Evolutionary conservation across 1,139 yeast genomes (phyloP), one percentile per base, ranked within the genome.

Genomic region (Suhomyces chickasaworum): DNA sequence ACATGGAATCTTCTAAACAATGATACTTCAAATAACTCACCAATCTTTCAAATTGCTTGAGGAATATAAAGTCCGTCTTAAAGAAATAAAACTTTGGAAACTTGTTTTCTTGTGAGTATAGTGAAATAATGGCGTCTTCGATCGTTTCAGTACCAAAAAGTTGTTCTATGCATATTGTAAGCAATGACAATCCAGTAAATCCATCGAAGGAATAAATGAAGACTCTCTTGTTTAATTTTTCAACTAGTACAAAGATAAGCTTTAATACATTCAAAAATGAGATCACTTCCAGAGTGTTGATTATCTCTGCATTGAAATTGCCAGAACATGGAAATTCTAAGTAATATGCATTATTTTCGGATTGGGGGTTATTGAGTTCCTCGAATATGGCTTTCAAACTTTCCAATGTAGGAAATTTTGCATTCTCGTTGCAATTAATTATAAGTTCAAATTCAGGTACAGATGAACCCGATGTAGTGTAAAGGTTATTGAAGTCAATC

Each of bases 161-260:
- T 32, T 55, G 58, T 31, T 50, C 47, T 25, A 53, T 34, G 20
- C 55, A 54, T 35, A 71, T 60, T 3, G 65, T 52, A 34, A 72
- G 54, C 29, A 71, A 50, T 4, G 74, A 64, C 32, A 68, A 58
- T 1, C 76, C 76, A 12, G 78, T 71, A 49, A 69, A 73, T 0
- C 78, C 77, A 52, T 73, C 78, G 49, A 64, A 66, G 2, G 68
- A 68, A 47, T 68, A 71, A 4, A 71, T 54, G 45, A 71, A 69
- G 2, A 69, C 60, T 29, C 66, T 59, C 42, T 58, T 47, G 38
- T 61, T 58, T 39, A 45, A 41, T 41, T 54, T 47, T 10, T 50
- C 53, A 16, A 59, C 53, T 29, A 64, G 53, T n/a, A 56, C 44
- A 37, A 68, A 58, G 30, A 71, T 57, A 34, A 68, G 53, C 47